A percentile compares a stretch with the other conserved stretches of the same genome.
Evolutionary conservation across 148 eudicot genomes (phyloP).

Genomic region (Gaultheria prostrata): DNA sequence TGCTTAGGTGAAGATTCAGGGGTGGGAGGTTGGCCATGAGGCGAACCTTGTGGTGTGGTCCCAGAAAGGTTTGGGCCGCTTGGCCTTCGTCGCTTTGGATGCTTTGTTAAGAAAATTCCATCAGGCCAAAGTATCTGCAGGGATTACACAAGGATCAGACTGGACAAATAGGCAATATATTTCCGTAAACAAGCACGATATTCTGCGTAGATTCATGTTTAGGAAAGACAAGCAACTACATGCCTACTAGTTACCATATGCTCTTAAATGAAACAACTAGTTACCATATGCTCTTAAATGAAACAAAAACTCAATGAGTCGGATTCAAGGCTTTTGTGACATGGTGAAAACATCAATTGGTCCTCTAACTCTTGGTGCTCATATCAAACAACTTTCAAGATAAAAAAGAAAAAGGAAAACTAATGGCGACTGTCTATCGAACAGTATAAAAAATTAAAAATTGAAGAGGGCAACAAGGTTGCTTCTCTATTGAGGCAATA

Average conservation of each 20-base stretch:
- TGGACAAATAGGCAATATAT: neutral
- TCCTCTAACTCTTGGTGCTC: neutral
- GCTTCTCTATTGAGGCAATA: neutral
- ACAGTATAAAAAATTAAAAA: neutral
- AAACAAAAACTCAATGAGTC: neutral
- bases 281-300: neutral
- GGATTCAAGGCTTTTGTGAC: neutral
- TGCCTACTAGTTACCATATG: neutral
- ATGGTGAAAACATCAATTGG: neutral
- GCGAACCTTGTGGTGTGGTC: constrained; percentile 40
- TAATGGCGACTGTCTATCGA: neutral
- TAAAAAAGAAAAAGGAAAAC: neutral
- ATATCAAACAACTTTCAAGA: neutral
- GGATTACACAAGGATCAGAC: constrained; percentile 8
- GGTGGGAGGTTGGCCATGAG: constrained; percentile 40
- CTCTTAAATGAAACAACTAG: neutral
- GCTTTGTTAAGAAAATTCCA: constrained; percentile 94
- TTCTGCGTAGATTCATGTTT: neutral
- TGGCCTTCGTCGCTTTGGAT: constrained; percentile 66
- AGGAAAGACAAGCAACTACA: neutral
- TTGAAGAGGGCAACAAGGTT: neutral
- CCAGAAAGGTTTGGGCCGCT: constrained; percentile 40
- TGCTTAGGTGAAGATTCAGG: constrained; percentile 42
- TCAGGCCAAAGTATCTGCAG: constrained; percentile 95
- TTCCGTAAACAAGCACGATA: neutral